These are phyloP conservation scores for Carpinus fangiana DNA, from an alignment of 306 rosid species.

Conservation along the genomic window DNA sequence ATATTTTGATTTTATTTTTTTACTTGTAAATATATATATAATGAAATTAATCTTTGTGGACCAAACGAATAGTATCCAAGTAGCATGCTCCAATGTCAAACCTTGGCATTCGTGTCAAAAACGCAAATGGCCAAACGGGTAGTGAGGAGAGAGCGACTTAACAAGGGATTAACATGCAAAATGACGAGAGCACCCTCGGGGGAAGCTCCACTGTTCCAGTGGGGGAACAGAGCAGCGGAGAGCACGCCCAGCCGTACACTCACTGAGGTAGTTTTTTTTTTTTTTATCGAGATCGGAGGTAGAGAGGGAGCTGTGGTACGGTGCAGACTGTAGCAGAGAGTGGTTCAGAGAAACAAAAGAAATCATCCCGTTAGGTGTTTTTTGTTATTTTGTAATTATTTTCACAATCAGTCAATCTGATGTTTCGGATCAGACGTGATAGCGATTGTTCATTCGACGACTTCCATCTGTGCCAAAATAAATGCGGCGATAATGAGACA, in stretches of 20 bases:
- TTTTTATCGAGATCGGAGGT: background rate
- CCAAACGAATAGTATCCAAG: too few relatives aligned
- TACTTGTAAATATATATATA: too few relatives aligned
- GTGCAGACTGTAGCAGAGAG: background rate
- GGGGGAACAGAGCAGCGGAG: background rate
- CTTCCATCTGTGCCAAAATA: background rate
- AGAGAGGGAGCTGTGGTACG: background rate
- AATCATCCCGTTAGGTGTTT: background rate
- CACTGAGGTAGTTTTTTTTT: background rate
- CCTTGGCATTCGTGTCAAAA: background rate
- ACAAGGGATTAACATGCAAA: background rate
- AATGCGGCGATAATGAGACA: too few relatives aligned
- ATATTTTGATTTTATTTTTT: too few relatives aligned
- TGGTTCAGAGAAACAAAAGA: background rate
- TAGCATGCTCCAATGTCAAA: too few relatives aligned
- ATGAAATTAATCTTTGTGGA: too few relatives aligned
- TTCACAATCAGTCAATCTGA: slow-evolving; percentile 33
- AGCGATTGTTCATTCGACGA: slow-evolving; percentile 57
- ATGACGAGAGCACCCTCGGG: background rate
- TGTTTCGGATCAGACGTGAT: slow-evolving; percentile 33
- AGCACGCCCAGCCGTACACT: slow-evolving; percentile 17
- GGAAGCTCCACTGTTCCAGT: too few relatives aligned
- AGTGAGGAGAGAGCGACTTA: background rate
- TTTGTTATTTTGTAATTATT: background rate
- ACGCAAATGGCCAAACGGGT: background rate